Conservation (phyloP, 192 early-diverging fungal genomes). For the Geranomyces michiganensis region DNA sequence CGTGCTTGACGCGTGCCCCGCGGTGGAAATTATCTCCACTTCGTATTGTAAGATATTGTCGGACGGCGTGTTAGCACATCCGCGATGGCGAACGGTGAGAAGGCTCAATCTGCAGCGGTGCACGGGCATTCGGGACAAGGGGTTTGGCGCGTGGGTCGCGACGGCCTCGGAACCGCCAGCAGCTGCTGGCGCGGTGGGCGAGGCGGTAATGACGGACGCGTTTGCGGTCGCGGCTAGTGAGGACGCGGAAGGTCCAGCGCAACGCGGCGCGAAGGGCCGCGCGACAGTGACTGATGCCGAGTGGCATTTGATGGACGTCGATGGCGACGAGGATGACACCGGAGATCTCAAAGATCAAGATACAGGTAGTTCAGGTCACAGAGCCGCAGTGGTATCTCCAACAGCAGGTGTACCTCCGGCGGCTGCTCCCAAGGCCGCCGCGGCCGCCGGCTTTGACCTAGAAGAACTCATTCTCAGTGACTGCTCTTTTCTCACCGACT, state of each 20-base stretch:
- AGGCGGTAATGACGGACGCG: not conserved
- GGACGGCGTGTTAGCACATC: constrained; percentile 58
- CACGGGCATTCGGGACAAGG: constrained; percentile 70
- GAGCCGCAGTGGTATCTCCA: not conserved
- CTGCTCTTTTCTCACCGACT: constrained; percentile 77
- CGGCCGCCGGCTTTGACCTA: constrained; percentile 41
- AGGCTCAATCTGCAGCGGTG: constrained; percentile 74
- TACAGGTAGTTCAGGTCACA: not conserved
- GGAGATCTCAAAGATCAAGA: not conserved
- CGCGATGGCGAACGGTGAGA: constrained; percentile 56
- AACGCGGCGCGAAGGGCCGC: not conserved
- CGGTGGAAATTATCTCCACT: constrained; percentile 47
- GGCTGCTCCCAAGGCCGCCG: too few relatives aligned
- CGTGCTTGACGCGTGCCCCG: constrained; percentile 50
- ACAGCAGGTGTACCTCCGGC: not conserved
- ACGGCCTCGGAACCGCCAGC: not conserved
- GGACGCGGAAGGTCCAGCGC: not conserved
- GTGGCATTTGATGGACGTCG: constrained; percentile 21
- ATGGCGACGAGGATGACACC: constrained; percentile 14
- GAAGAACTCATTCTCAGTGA: constrained; percentile 66
- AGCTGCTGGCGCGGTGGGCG: not conserved
- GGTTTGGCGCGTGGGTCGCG: constrained; percentile 56
- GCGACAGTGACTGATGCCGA: not conserved
- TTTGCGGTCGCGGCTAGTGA: constrained; percentile 35
- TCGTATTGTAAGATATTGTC: constrained; percentile 82